Evolutionary conservation across 345 rosid species (phyloP), one percentile per base, ranked within the genome.

Genomic region (Salix exigua): DNA sequence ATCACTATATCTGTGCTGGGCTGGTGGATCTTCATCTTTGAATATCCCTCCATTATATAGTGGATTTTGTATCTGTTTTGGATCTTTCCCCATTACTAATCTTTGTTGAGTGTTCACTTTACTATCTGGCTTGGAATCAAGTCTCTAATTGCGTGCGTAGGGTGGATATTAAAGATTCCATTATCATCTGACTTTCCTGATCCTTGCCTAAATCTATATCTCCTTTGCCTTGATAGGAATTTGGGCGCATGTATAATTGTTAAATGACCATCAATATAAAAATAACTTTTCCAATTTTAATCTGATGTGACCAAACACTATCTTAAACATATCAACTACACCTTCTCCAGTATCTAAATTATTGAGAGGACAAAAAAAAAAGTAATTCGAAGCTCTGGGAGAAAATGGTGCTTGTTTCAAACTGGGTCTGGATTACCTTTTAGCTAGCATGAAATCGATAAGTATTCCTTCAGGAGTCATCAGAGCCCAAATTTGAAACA

Each of bases 41-140:
- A 95, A 85, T 26, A 91, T 85, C 62, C 99, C 99, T 86, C 97
- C 97, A 71, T 78, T 76, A 84, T 91, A 90, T 0, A 93, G 90
- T 7, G 7, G 30, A n/a, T 69, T 33, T 1, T 7, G 21, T 26
- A 17, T 65, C 26, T 7, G 51, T 53, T n/a, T 10, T 30, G 40
- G 37, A 18, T 4, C 2, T 8, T 28, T 58, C 23, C 23, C 62
- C 23, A 4, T 21, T 2, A 14, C 33, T 28, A 4, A 8, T 10
- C 25, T 40, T 23, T 37, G 19, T 17, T 23, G 40, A 21, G 5
- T 6, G 28, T 12, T 58, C 37, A 17, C 55, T 61, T 61, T 10
- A 48, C 21, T 48, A 17, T 58, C 28, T 23, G 62, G 62, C 62
- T 11, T 23, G 23, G 62, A 58, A 25, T 58, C 62, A 13, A 58